A percentile compares a stretch with the other conserved stretches of the same genome.
phyloP scores from a whole-genome alignment of 805 yeast genomes.

The Priceomyces melissophilus region DNA sequence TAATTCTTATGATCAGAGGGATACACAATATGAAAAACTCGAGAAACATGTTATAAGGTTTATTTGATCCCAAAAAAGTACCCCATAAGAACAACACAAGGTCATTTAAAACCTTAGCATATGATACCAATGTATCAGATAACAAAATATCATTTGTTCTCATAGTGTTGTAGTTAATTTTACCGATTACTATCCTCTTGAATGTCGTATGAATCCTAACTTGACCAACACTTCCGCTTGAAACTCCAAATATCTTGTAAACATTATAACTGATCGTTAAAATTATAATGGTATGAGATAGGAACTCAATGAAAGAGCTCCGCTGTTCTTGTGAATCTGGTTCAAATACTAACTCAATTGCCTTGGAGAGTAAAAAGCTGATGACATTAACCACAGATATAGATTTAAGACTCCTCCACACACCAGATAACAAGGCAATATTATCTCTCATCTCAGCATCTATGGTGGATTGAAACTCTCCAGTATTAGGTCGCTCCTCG shows the following conservation, averaged over 20 bases:
- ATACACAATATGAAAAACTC: slow-evolving; percentile 36
- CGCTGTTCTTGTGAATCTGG: background rate
- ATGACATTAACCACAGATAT: slow-evolving; percentile 20
- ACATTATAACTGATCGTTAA: slow-evolving; percentile 2
- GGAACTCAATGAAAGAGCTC: background rate
- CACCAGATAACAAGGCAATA: slow-evolving; percentile 27
- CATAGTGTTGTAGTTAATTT: slow-evolving; percentile 50
- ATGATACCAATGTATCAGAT: slow-evolving; percentile 83
- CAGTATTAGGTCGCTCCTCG: slow-evolving; percentile 17
- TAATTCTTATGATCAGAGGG: slow-evolving; percentile 74
- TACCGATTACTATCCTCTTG: slow-evolving; percentile 54
- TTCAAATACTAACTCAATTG: slow-evolving; percentile 5
- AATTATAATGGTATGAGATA: background rate
- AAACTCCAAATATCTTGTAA: slow-evolving; percentile 8
- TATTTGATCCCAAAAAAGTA: slow-evolving; percentile 31
- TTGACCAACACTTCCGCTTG: slow-evolving; percentile 31
- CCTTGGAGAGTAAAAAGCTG: slow-evolving; percentile 20
- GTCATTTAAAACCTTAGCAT: slow-evolving; percentile 73
- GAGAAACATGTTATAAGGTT: slow-evolving; percentile 24
- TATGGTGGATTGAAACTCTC: slow-evolving; percentile 30
- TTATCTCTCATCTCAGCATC: slow-evolving; percentile 32
- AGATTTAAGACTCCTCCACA: slow-evolving; percentile 29
- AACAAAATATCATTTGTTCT: slow-evolving; percentile 78
- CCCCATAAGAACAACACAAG: slow-evolving; percentile 52
- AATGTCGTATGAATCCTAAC: slow-evolving; percentile 47